A percentile compares a stretch with the other conserved stretches of the same genome.
Evolutionary conservation across 2,329 filamentous ascomycete genomes (phyloP).

Genomic region (Aspergillus sp.): DNA sequence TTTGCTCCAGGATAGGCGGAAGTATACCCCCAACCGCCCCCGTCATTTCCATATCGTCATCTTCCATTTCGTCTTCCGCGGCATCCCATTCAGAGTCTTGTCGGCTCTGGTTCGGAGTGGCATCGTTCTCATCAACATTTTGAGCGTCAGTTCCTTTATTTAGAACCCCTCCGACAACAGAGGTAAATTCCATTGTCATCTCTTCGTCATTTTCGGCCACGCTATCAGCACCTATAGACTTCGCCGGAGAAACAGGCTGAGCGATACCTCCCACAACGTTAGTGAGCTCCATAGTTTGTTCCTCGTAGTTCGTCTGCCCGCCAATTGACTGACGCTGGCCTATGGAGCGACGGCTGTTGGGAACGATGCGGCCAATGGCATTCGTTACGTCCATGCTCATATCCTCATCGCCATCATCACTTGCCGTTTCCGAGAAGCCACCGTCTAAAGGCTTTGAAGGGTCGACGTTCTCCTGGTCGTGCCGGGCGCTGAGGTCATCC

Average conservation of each 20-base stretch:
- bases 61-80: constrained; percentile 31
- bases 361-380: constrained; percentile 75
- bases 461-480: constrained; percentile 48
- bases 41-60: constrained; percentile 62
- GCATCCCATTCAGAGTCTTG: constrained; percentile 24
- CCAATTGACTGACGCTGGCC: constrained; percentile 44
- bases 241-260: constrained; percentile 25
- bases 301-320: constrained; percentile 47
- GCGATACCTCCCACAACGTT: constrained; percentile 44
- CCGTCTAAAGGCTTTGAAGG: constrained; percentile 27
- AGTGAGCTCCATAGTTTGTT: constrained; percentile 50
- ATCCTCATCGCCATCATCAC: constrained; percentile 59
- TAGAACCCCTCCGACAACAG: constrained; percentile 44
- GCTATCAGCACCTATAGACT: constrained; percentile 28
- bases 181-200: constrained; percentile 51
- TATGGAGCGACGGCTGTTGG: constrained; percentile 38
- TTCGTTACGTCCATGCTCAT: constrained; percentile 95
- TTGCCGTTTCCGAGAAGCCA: constrained; percentile 21
- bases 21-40: constrained; percentile 47
- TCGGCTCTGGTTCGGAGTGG: constrained; percentile 20
- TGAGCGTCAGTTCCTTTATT: constrained; percentile 23
- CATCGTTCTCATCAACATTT: constrained; percentile 13
- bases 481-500: constrained; percentile 41
- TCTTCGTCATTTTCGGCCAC: constrained; percentile 42
- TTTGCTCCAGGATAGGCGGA: constrained; percentile 39